Base-by-base conservation (phyloP, 1,284 basidiomycete genomes). In the Phaffia rhodozyma region DNA sequence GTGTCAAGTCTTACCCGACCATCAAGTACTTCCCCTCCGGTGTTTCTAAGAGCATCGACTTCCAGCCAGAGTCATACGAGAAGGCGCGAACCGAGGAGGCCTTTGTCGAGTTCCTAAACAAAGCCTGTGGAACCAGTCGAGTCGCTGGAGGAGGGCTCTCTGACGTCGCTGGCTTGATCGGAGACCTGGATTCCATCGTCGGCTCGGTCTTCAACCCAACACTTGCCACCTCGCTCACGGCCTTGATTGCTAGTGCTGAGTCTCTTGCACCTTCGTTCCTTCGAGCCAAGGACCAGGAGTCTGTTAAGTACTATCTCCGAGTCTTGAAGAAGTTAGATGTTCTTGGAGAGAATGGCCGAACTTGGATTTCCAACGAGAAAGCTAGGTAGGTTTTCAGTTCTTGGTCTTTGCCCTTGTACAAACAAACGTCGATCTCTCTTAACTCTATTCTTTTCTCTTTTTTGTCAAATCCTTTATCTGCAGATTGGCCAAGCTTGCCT, bases 11-110 rank as follows among this genome's bases (percentile, higher is more conserved):
- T 66, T 88, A 83, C 84, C 94, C 94, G 0, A 97, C 92, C 21
- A 84, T 98, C 79, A 92, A 89, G 75, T 96, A 94, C 81, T 97
- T 93, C 84, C 82, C 89, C 71, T 86, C 86, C 73, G 89, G 80
- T 67, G 72, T 71, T 18, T 62, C 61, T 47, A 69, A 71, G 60
- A 62, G 63, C 52, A 68, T 71, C 61, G 68, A 70, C 32, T 76
- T 79, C 68, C 78, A 83, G 67, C 82, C 84, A 16, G 78, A 84
- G 62, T 77, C 76, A 27, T 96, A 96, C 75, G 61, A 68, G 25
- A 59, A 62, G 27, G 74, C 74, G 29, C 68, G 79, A 55, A 72
- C 70, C 57, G 78, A 78, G 68, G 72, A 76, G 51, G 74, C 75
- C 32, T 77, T 80, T 66, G 70, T 80, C 67, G 73, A 77, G 68